Conservation (phyloP, 371 early-diverging fungal genomes). For the Fennellomyces sp. region DNA sequence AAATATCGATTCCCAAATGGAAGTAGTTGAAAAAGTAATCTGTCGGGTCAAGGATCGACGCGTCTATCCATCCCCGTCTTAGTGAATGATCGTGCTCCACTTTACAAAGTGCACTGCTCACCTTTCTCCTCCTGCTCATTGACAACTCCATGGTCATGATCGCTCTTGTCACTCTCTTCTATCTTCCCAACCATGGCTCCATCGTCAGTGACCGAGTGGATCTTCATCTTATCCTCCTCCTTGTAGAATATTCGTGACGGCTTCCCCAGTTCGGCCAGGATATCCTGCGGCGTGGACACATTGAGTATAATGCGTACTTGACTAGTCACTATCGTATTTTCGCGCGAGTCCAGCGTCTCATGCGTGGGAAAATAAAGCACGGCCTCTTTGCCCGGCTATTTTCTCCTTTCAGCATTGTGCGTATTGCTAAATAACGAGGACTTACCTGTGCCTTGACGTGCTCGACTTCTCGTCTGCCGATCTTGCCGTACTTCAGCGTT, state of each 20-base stretch:
- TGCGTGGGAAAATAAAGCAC: conserved; percentile 37
- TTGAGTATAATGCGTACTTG: conserved; percentile 46
- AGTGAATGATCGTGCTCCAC: background rate
- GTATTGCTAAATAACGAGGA: too few species aligned
- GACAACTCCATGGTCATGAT: conserved; percentile 6
- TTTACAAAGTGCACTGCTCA: background rate
- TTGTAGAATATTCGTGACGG: conserved; percentile 68
- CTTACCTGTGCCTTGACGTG: conserved; percentile 54
- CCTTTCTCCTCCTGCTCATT: conserved; percentile 40
- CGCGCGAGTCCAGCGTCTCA: conserved; percentile 6
- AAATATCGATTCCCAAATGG: conserved; percentile 72
- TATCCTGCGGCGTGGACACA: conserved; percentile 66
- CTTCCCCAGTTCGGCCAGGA: conserved; percentile 70
- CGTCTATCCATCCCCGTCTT: background rate
- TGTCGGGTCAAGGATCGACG: conserved; percentile 29
- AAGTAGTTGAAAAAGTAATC: conserved; percentile 78
- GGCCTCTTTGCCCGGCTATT: conserved; percentile 42
- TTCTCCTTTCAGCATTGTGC: conserved; percentile 3
- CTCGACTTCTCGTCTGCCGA: conserved; percentile 49
- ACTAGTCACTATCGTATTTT: conserved; percentile 17
- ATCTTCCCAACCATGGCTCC: conserved; percentile 12
- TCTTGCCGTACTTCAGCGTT: conserved; percentile 36
- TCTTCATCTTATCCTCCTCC: conserved; percentile 76
- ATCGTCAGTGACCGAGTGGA: conserved; percentile 54
- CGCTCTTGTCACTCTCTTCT: conserved; percentile 1